Base-by-base conservation (phyloP, 1,284 basidiomycete species). In the Cystobasidiaceae sp. region DNA sequence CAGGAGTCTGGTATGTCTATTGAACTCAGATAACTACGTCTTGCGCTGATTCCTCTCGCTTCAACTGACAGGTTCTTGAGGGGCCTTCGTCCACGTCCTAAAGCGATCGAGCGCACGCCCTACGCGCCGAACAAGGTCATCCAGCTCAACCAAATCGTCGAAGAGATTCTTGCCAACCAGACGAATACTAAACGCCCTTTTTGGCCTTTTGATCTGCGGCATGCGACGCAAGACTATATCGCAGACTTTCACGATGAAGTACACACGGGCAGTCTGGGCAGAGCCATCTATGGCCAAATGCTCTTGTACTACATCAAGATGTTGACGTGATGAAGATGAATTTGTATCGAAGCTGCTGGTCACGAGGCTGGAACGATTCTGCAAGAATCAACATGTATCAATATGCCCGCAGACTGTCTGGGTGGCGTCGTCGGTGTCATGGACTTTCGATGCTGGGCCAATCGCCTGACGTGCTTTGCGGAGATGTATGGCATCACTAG, bases 301-400 rank as follows among this genome's bases (percentile, higher is more conserved):
- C 39, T 56, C 3, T 28, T 33, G n/a, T 56, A 56, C 32, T 56
- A 56, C 33, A 56, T 56, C 54, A 56, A 56, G 37, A 56, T 56
- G 54, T 32, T 56, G 41, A 56, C 54, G 11, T 56, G n/a, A n/a
- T n/a, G n/a, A 11, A 11, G 37, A n/a, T 11, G 37, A 39, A n/a
- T 11, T 11, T n/a, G n/a, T n/a, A n/a, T n/a, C 11, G 37, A 39
- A 39, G n/a, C 11, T 11, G 37, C 37, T 11, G 37, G 37, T n/a
- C 11, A 39, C 37, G n/a, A 39, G 37, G 37, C 37, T 39, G n/a
- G 37, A 39, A 39, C 11, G n/a, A n/a, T n/a, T n/a, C n/a, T n/a
- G n/a, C n/a, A n/a, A n/a, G n/a, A n/a, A n/a, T n/a, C n/a, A n/a
- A n/a, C n/a, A n/a, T n/a, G n/a, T n/a, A n/a, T n/a, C n/a, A n/a